A percentile compares a stretch with the other conserved stretches of the same genome.
These are phyloP conservation scores for Hericium alpestre DNA, from an alignment of 768 basidiomycete genomes.

Conservation along the genomic window DNA sequence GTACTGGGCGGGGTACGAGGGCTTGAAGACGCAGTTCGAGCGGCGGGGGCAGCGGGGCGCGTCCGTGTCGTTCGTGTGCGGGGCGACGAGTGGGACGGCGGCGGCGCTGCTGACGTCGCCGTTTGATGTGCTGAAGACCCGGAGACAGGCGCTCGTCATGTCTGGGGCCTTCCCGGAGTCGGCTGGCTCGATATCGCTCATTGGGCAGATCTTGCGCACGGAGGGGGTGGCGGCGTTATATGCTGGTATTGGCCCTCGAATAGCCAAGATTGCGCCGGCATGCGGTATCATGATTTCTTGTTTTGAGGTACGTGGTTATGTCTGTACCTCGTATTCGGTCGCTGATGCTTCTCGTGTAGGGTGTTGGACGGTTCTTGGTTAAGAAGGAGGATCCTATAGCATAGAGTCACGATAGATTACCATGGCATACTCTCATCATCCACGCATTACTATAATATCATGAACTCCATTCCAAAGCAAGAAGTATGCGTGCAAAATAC, in stretches of 20 bases:
- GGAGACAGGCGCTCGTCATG: constrained; percentile 79
- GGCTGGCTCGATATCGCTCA: constrained; percentile 50
- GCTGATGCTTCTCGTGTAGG: constrained; percentile 27
- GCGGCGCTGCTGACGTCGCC: constrained; percentile 88
- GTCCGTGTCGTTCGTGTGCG: constrained; percentile 76
- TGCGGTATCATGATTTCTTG: constrained; percentile 98
- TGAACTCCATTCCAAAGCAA: not conserved
- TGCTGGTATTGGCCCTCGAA: constrained; percentile 76
- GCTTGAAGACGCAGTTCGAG: constrained; percentile 56
- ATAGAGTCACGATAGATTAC: constrained; percentile 5
- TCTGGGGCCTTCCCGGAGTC: constrained; percentile 27
- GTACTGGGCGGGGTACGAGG: constrained; percentile 95
- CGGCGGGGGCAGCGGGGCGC: constrained; percentile 45
- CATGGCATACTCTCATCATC: not conserved
- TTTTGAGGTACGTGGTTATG: constrained; percentile 56
- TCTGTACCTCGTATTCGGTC: constrained; percentile 4
- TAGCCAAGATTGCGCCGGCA: constrained; percentile 93
- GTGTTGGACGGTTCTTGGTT: constrained; percentile 45
- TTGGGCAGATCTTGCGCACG: constrained; percentile 57
- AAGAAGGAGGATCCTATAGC: constrained; percentile 17
- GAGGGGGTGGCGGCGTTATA: constrained; percentile 77
- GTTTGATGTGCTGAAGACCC: constrained; percentile 94
- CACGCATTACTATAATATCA: constrained; percentile 3
- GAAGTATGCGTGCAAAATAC: not conserved
- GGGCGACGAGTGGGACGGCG: constrained; percentile 76